Evolutionary conservation across 345 rosid species (phyloP).

Genomic region (Ricinus communis): DNA sequence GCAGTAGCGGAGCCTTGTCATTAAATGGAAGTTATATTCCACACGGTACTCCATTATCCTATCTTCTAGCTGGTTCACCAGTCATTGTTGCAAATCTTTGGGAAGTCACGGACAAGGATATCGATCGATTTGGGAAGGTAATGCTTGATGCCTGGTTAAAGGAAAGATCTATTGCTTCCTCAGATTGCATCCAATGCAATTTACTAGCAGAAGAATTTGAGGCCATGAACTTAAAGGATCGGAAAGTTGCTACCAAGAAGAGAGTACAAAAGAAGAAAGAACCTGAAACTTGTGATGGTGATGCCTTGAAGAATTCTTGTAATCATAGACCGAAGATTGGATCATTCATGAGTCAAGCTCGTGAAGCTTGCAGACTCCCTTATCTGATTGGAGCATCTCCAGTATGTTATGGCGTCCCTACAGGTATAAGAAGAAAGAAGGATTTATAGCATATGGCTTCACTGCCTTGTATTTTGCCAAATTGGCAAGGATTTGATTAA

Average conservation of each 20-base stretch:
- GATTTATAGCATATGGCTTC: conserved; percentile 17
- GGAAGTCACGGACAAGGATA: conserved; percentile 96
- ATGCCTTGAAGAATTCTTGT: conserved; percentile 30
- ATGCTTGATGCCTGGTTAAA: conserved; percentile 74
- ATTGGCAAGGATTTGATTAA: background rate
- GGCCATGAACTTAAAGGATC: conserved; percentile 40
- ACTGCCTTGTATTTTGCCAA: too few species aligned
- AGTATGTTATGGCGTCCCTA: conserved; percentile 90
- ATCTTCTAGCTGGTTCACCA: conserved; percentile 79
- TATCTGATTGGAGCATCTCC: conserved; percentile 92
- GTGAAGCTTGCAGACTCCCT: conserved; percentile 69
- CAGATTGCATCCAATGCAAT: conserved; percentile 43
- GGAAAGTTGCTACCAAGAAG: conserved; percentile 44
- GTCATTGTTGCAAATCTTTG: conserved; percentile 77
- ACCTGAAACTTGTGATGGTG: conserved; percentile 23
- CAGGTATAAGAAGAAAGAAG: conserved; percentile 62
- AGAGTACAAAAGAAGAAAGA: conserved; percentile 37
- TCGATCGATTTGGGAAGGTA: conserved; percentile 82
- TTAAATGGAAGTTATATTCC: conserved; percentile 77
- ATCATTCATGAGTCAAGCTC: conserved; percentile 70
- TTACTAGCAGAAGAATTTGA: conserved; percentile 52
- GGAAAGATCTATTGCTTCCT: conserved; percentile 52
- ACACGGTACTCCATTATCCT: conserved; percentile 68
- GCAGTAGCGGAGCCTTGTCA: conserved; percentile 82
- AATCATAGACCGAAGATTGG: conserved; percentile 63